Conservation (phyloP, 225 moss, liverwort and hornwort species). For the Anthoceros angustus region DNA sequence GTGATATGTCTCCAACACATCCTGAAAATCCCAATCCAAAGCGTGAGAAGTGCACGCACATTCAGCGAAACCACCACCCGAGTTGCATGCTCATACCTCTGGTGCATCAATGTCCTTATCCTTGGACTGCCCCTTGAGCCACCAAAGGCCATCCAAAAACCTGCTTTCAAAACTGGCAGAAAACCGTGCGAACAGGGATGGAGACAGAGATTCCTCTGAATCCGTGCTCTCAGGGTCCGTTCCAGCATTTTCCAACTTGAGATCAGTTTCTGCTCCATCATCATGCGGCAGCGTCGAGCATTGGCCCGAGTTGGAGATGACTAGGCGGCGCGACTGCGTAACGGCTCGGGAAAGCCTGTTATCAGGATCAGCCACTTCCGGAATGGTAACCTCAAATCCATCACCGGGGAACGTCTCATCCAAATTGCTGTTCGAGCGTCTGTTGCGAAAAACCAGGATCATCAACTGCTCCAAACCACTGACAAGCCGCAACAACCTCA, state of each 20-base stretch:
- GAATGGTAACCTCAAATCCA: too few species aligned
- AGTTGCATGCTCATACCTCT: not conserved
- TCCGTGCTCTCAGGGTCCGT: not conserved
- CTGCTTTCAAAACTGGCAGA: not conserved
- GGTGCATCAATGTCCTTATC: conserved; percentile 1
- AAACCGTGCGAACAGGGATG: not conserved
- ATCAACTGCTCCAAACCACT: too few species aligned
- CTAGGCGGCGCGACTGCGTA: too few species aligned
- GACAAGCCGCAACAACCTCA: too few species aligned
- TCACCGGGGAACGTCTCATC: too few species aligned
- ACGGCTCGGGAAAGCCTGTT: too few species aligned
- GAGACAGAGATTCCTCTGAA: not conserved
- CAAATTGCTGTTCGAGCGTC: too few species aligned
- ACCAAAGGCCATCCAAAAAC: not conserved
- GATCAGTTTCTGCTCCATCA: not conserved
- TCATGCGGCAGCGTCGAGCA: not conserved
- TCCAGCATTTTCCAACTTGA: not conserved
- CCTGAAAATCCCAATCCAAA: not conserved
- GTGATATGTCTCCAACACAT: conserved; percentile 48
- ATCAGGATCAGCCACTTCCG: too few species aligned
- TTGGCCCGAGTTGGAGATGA: too few species aligned
- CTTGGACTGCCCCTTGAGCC: conserved; percentile 3
- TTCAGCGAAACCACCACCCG: too few species aligned
- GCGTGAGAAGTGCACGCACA: not conserved
- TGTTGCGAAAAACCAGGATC: too few species aligned